A percentile compares a stretch with the other conserved stretches of the same genome.
Conservation (phyloP, 768 basidiomycete genomes). For the Pulveroboletus sp. region DNA sequence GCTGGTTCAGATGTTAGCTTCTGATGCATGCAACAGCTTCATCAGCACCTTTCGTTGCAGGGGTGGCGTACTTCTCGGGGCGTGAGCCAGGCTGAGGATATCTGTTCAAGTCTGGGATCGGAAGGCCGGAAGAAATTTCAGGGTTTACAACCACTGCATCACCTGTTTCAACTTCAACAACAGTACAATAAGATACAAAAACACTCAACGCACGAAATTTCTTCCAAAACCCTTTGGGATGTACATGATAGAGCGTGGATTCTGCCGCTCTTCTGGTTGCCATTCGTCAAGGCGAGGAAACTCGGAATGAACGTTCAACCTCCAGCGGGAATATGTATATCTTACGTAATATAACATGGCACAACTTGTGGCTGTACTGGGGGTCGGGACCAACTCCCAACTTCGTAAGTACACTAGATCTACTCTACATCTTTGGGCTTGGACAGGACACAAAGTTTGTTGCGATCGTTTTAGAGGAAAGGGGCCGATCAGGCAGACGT, state of each 20-base stretch:
- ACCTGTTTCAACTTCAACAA: slow-evolving; percentile 43
- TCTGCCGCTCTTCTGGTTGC: slow-evolving; percentile 80
- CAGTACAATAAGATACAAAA: neutral
- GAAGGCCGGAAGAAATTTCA: slow-evolving; percentile 87
- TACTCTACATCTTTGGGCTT: too few species aligned
- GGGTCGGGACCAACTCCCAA: too few species aligned
- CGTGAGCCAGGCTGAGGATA: slow-evolving; percentile 87
- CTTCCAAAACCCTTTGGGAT: slow-evolving; percentile 93
- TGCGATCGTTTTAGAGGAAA: too few species aligned
- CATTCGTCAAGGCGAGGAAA: slow-evolving; percentile 40
- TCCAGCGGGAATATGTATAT: too few species aligned
- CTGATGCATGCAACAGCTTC: neutral
- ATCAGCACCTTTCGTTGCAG: slow-evolving; percentile 76
- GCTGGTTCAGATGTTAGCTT: slow-evolving; percentile 41
- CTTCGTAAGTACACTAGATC: too few species aligned
- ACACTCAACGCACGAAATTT: slow-evolving; percentile 69
- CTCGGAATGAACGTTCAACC: neutral
- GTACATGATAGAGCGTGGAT: slow-evolving; percentile 85
- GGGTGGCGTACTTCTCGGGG: slow-evolving; percentile 80
- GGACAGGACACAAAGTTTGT: too few species aligned
- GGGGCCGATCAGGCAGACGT: too few species aligned
- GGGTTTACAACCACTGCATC: slow-evolving; percentile 83
- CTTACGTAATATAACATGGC: too few species aligned
- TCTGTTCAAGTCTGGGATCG: slow-evolving; percentile 65
- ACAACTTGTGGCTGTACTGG: too few species aligned